Evolutionary conservation across 495 filamentous ascomycete genomes (phyloP).

Genomic region (Neurospora sp.): DNA sequence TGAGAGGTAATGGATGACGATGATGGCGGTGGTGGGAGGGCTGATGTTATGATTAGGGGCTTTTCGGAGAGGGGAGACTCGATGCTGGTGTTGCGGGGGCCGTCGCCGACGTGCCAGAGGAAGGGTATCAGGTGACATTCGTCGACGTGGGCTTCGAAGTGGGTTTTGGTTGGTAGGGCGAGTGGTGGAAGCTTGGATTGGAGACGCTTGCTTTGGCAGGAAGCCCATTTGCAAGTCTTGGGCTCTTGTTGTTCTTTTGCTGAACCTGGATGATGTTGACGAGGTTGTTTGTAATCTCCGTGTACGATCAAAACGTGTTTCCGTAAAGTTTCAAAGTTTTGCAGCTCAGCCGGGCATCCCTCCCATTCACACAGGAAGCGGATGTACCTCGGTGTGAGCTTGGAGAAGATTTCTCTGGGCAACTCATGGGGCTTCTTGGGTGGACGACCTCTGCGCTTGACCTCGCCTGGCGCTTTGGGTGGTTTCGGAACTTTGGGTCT

Average conservation of each 20-base stretch:
- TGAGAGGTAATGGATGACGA: neutral
- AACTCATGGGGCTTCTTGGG: conserved; percentile 12
- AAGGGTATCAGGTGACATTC: conserved; percentile 46
- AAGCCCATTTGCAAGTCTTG: conserved; percentile 8
- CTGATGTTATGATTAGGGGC: neutral
- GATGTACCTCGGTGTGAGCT: conserved; percentile 16
- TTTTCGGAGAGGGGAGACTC: neutral
- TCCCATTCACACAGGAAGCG: conserved; percentile 29
- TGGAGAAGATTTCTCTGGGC: conserved; percentile 16
- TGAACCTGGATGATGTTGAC: neutral
- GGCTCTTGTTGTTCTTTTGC: neutral
- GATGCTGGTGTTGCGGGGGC: conserved; percentile 29
- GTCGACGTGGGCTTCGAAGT: conserved; percentile 53
- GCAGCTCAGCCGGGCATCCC: conserved; percentile 56
- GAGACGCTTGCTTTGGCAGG: conserved; percentile 9
- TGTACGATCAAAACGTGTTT: conserved; percentile 56
- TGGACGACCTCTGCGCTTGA: conserved; percentile 13
- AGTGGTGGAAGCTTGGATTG: conserved; percentile 4
- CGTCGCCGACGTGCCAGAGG: conserved; percentile 59
- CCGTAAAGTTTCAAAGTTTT: conserved; percentile 61
- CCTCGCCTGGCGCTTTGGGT: conserved; percentile 7
- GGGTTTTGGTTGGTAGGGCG: conserved; percentile 19
- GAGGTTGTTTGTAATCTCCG: conserved; percentile 5
- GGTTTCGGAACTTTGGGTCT: conserved; percentile 7
- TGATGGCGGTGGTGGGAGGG: neutral